Evolutionary conservation across 2,329 filamentous ascomycete genomes (phyloP), one percentile per base, ranked within the genome.

Genomic region (Xylariaceae sp.): DNA sequence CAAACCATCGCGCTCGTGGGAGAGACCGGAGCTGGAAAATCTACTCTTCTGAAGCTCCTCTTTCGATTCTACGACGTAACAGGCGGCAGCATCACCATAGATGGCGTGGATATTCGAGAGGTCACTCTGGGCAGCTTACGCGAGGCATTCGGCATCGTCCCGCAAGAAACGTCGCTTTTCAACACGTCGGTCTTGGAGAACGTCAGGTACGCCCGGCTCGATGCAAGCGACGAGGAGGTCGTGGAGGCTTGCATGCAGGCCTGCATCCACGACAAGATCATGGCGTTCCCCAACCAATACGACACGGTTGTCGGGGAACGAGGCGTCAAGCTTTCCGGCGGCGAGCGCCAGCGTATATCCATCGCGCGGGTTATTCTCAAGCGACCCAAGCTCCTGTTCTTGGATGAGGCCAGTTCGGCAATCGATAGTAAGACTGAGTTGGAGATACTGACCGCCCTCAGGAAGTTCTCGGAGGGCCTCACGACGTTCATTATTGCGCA

Each of bases 121-220:
- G 78, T 89, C 1, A 84, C 80, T 0, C 74, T 87, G 14, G 74
- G 78, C 52, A 85, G 80, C 44, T 73, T 89, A 2, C 79, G 86
- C 9, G 77, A 83, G 19, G 74, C 77, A 2, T 78, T 89, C 21
- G 86, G 85, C 19, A 77, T 88, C 12, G 86, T 89, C 0, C 86
- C 86, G 2, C 84, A 90, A 69, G 83, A 87, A 57, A 81, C 86
- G 0, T 75, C 80, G 0, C 74, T 89, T 7, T 89, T 89, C 74
- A 86, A 89, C 66, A 78, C 81, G 29, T 82, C 83, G 1, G 80
- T 89, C 42, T 78, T 85, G 66, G 81, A 88, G 18, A 90, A 89
- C 64, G 74, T 90, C 20, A 79, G 79, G 2, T 89, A 89, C 68
- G 84, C 84, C 1, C 79, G 80, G 10, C 79, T 84, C 1, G 77